Conservation (phyloP, 2,329 filamentous ascomycete species). For the Verticillium isaacii region DNA sequence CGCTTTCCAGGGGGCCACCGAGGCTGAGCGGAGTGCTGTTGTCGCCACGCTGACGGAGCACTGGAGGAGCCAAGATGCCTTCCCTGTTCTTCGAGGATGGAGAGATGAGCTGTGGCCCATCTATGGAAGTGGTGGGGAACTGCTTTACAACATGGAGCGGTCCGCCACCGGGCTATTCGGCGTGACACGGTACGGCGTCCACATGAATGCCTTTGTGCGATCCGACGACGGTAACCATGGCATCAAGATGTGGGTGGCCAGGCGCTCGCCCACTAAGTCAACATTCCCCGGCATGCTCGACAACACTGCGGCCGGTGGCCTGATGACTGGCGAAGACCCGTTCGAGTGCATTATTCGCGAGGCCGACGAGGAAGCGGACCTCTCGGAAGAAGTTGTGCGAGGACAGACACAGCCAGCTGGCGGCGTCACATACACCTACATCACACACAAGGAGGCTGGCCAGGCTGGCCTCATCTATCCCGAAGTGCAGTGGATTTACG, state of each 20-base stretch:
- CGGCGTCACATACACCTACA: conserved; percentile 78
- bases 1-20: conserved; percentile 54
- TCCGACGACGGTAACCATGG: conserved; percentile 37
- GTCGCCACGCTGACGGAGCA: conserved; percentile 54
- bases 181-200: conserved; percentile 71
- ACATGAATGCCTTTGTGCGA: conserved; percentile 70
- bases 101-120: conserved; percentile 76
- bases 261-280: conserved; percentile 69
- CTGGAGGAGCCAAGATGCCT: conserved; percentile 67
- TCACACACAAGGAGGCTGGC: conserved; percentile 73
- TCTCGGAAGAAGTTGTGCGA: conserved; percentile 67
- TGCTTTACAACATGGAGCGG: conserved; percentile 75
- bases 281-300: conserved; percentile 92
- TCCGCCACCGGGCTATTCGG: conserved; percentile 70
- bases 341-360: conserved; percentile 83
- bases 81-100: conserved; percentile 74
- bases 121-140: conserved; percentile 57
- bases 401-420: conserved; percentile 55
- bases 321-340: conserved; percentile 74
- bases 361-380: conserved; percentile 80
- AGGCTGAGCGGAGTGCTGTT: conserved; percentile 56
- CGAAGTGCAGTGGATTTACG: conserved; percentile 88
- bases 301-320: conserved; percentile 83
- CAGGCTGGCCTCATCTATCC: conserved; percentile 82
- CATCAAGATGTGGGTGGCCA: conserved; percentile 79